These are phyloP conservation scores for Fraxinus albicans DNA, from an alignment of 305 asterid genomes.

Conservation along the genomic window DNA sequence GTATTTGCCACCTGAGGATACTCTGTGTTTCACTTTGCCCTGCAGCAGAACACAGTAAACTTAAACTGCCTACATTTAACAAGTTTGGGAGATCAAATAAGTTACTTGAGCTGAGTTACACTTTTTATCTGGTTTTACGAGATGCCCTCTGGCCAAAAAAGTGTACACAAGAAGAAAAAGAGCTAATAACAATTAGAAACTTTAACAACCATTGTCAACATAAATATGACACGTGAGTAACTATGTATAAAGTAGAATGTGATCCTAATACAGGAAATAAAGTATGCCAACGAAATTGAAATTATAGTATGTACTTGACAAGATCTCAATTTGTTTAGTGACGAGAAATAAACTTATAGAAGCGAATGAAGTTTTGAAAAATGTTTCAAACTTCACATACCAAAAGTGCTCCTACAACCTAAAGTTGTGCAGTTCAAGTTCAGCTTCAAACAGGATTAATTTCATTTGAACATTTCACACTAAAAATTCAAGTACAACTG, in stretches of 20 bases:
- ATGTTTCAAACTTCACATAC: not conserved
- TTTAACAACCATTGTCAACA: not conserved
- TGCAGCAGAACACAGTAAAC: slow-evolving; percentile 29
- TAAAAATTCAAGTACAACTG: not conserved
- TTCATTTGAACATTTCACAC: not conserved
- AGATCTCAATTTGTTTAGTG: not conserved
- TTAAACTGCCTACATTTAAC: not conserved
- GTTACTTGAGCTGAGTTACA: not conserved
- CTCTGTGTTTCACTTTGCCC: slow-evolving; percentile 94
- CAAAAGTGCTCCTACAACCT: not conserved
- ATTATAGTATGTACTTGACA: not conserved
- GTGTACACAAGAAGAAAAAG: not conserved
- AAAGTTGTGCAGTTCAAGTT: not conserved
- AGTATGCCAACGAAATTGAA: not conserved
- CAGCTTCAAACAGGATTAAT: not conserved
- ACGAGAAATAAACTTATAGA: not conserved
- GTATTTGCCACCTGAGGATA: slow-evolving; percentile 90
- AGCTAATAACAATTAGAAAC: not conserved
- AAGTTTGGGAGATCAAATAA: not conserved
- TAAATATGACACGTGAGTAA: not conserved
- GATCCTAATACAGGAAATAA: not conserved
- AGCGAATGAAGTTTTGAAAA: not conserved
- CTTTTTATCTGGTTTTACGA: not conserved
- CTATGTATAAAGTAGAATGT: not conserved
- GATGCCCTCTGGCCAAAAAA: not conserved